Base-by-base conservation (phyloP, 208 protist genomes). In the Acanthamoeba rhysodes region DNA sequence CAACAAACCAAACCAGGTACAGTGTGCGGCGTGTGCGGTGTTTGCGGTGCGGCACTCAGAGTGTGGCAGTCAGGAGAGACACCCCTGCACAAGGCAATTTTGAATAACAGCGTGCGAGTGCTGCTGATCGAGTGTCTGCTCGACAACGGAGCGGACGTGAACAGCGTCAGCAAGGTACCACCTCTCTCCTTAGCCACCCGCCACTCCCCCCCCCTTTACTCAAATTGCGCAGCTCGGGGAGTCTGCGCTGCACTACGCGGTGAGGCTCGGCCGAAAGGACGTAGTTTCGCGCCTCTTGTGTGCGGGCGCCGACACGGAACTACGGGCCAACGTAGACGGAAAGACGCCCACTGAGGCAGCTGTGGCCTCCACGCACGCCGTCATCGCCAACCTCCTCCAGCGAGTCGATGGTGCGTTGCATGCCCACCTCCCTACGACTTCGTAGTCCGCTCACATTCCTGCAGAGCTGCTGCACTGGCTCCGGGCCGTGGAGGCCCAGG, bases 41-140 rank as follows among this genome's bases (percentile, higher is more conserved):
- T 9, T 27, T 4, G 12, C n/a, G 45, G 24, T 88, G n/a, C 53
- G 24, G 57, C 80, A 18, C 3, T 57, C 1, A 32, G 24, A 41
- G 2, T 59, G 18, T 20, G 53, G 24, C 24, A 90, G 84, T 90
- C 94, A 64, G 96, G 96, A 24, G 96, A 97, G 34, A 96, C 96
- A 27, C 94, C 96, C 59, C 70, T 97, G 34, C 93, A 96, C 50
- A 97, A 97, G 50, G 94, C 96, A 4, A 96, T 96, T 24, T 95
- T 96, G 41, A 97, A 97, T 41, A 94, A 95, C 57, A 84, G 41
- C 16, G 90, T 97, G 45, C 62, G 96, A 72, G n/a, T 96, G 27
- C 32, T 97, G 8, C 72, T 97, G 82, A 78, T 96, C 8, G 70
- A 95, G 27, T 32, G 72, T 68, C 94, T 95, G 22, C 34, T 94